phyloP scores from a whole-genome alignment of 2,329 filamentous ascomycete species.

The Stenocarpella maydis region DNA sequence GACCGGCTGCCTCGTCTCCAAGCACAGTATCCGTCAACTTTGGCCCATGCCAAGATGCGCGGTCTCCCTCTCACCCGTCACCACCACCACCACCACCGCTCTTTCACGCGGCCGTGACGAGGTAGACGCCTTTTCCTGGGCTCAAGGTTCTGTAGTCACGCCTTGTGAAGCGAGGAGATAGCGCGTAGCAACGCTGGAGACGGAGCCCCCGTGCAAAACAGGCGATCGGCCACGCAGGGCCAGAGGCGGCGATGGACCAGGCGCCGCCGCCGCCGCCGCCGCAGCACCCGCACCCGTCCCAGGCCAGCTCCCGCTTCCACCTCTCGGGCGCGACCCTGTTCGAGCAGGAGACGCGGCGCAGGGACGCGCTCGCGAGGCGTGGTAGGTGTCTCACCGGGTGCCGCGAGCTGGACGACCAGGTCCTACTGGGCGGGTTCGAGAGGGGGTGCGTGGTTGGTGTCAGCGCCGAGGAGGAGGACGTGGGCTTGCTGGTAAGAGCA shows the following conservation, averaged over 20 bases:
- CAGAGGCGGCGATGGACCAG: slow-evolving; percentile 2
- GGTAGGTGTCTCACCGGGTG: slow-evolving; percentile 54
- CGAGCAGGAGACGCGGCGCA: slow-evolving; percentile 48
- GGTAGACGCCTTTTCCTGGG: not conserved
- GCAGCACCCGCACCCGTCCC: slow-evolving; percentile 45
- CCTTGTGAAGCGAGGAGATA: not conserved
- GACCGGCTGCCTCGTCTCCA: not conserved
- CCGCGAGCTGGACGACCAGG: slow-evolving; percentile 55
- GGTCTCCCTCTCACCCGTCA: not conserved
- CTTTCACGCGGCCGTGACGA: not conserved
- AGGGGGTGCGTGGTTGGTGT: slow-evolving; percentile 62
- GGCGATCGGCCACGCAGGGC: not conserved
- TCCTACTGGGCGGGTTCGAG: slow-evolving; percentile 57
- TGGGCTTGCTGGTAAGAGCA: slow-evolving; percentile 53
- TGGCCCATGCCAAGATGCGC: not conserved
- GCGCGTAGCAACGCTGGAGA: not conserved
- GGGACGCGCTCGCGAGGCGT: slow-evolving; percentile 42
- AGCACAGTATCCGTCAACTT: not conserved
- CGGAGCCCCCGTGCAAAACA: not conserved
- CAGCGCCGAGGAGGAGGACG: slow-evolving; percentile 60
- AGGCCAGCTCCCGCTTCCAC: slow-evolving; percentile 56
- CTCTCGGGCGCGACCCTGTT: slow-evolving; percentile 54
- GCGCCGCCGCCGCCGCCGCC: slow-evolving; percentile 12
- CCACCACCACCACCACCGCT: not conserved
- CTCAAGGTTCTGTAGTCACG: too few relatives aligned